Percentiles rank a stretch among this genome's conserved stretches.
These are phyloP conservation scores for Colletotrichum navitas DNA, from an alignment of 2,329 filamentous ascomycete species.

Conservation along the genomic window DNA sequence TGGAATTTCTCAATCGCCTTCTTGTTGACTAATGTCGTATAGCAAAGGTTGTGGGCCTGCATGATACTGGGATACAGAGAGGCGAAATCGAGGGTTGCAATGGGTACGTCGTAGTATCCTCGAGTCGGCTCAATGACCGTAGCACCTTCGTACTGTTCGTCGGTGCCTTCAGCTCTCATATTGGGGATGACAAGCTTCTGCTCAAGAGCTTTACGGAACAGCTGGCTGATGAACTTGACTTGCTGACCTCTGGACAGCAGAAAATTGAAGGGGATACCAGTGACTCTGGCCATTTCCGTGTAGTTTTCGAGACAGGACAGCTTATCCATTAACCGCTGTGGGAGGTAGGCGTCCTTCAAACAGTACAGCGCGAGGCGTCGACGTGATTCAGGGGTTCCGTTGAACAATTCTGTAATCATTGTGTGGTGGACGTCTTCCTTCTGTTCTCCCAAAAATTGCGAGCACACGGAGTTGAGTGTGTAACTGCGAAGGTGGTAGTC, in stretches of 20 bases:
- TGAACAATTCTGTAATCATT: slow-evolving; percentile 99
- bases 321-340: slow-evolving; percentile 95
- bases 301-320: slow-evolving; percentile 99
- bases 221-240: slow-evolving; percentile 96
- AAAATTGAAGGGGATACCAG: slow-evolving; percentile 96
- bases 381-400: slow-evolving; percentile 92
- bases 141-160: slow-evolving; percentile 96
- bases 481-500: slow-evolving; percentile 97
- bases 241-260: slow-evolving; percentile 93
- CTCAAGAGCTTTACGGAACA: slow-evolving; percentile 94
- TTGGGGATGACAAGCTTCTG: slow-evolving; percentile 96
- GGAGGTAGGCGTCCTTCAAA: slow-evolving; percentile 95
- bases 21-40: slow-evolving; percentile 91
- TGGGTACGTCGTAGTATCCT: slow-evolving; percentile 94
- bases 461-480: slow-evolving; percentile 94
- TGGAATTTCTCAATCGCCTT: slow-evolving; percentile 79
- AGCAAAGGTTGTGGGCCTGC: slow-evolving; percentile 98
- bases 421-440: slow-evolving; percentile 99
- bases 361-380: slow-evolving; percentile 95
- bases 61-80: slow-evolving; percentile 99
- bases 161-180: slow-evolving; percentile 74
- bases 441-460: slow-evolving; percentile 95
- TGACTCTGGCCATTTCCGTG: slow-evolving; percentile 99
- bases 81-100: slow-evolving; percentile 98
- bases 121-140: slow-evolving; percentile 96